Conservation (phyloP, 1,284 basidiomycete genomes). For the Leucoagaricus sp. region DNA sequence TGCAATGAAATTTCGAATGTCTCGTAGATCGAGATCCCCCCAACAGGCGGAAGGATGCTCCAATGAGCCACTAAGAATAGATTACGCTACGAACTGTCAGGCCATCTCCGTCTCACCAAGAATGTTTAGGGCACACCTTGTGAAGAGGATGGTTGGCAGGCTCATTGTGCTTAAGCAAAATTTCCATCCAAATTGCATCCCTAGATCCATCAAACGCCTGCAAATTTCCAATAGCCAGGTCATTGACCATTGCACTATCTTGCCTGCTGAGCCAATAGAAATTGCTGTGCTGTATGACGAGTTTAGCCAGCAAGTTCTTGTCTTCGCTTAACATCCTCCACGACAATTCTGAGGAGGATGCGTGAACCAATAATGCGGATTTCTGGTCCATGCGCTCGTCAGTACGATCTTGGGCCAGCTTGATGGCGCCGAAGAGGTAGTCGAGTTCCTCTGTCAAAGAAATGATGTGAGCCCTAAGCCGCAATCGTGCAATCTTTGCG, state of each 20-base stretch:
- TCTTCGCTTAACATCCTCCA: conserved; percentile 91
- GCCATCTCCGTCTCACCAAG: neutral
- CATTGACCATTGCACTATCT: conserved; percentile 87
- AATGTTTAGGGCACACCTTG: conserved; percentile 49
- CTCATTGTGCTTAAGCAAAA: conserved; percentile 77
- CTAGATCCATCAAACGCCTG: conserved; percentile 88
- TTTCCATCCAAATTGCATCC: conserved; percentile 87
- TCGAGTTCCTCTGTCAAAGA: conserved; percentile 81
- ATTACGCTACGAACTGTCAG: conserved; percentile 34
- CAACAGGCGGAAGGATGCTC: conserved; percentile 87
- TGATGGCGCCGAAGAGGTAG: conserved; percentile 89
- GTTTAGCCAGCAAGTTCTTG: conserved; percentile 80
- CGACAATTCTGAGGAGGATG: conserved; percentile 85
- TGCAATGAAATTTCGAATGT: conserved; percentile 83
- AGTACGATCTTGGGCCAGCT: conserved; percentile 74
- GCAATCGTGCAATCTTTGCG: conserved; percentile 57
- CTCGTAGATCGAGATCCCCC: conserved; percentile 92
- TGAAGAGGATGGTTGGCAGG: conserved; percentile 65
- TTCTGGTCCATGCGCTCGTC: conserved; percentile 77
- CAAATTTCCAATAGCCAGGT: conserved; percentile 77
- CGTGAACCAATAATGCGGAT: conserved; percentile 81
- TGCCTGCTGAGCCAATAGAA: conserved; percentile 88
- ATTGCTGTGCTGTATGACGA: conserved; percentile 79
- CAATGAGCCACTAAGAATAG: conserved; percentile 76
- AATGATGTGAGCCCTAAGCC: conserved; percentile 76